Conservation (phyloP, 371 early-diverging fungal genomes). For the Blakeslea trispora region DNA sequence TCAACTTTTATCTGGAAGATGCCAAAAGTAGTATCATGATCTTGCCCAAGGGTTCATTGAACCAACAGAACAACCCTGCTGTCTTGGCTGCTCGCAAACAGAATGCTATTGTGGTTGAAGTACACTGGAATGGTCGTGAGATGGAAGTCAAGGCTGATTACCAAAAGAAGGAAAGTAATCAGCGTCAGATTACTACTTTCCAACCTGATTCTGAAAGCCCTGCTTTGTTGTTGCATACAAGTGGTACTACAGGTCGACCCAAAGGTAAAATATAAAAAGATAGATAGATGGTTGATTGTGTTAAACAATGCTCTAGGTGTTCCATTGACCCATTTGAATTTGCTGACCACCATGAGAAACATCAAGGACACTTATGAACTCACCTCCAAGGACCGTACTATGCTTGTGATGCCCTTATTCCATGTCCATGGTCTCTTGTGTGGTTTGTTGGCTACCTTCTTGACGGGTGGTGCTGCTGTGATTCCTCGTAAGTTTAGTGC, state of each 20-base stretch:
- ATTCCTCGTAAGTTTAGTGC: conserved; percentile 83
- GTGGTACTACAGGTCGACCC: conserved; percentile 83
- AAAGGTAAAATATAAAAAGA: conserved; percentile 57
- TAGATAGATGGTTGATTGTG: not conserved
- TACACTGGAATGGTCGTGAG: conserved; percentile 51
- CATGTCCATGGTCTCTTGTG: conserved; percentile 91
- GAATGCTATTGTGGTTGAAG: conserved; percentile 55
- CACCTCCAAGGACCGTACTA: conserved; percentile 60
- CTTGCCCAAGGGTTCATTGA: conserved; percentile 55
- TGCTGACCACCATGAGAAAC: conserved; percentile 74
- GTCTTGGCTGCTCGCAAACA: conserved; percentile 65
- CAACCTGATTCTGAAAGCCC: conserved; percentile 57
- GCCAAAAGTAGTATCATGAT: conserved; percentile 66
- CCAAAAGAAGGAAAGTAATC: conserved; percentile 6
- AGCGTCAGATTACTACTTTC: conserved; percentile 20
- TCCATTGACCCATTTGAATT: conserved; percentile 82
- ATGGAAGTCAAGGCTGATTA: conserved; percentile 34
- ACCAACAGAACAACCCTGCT: conserved; percentile 54
- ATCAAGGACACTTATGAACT: conserved; percentile 73
- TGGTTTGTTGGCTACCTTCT: conserved; percentile 72
- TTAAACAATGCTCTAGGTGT: too few species aligned
- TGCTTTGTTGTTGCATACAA: conserved; percentile 81
- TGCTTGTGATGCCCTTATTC: conserved; percentile 91
- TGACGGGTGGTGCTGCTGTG: conserved; percentile 77
- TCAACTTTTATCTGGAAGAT: conserved; percentile 81